Base-by-base conservation (phyloP, 345 rosid genomes). In the Populus nigra region DNA sequence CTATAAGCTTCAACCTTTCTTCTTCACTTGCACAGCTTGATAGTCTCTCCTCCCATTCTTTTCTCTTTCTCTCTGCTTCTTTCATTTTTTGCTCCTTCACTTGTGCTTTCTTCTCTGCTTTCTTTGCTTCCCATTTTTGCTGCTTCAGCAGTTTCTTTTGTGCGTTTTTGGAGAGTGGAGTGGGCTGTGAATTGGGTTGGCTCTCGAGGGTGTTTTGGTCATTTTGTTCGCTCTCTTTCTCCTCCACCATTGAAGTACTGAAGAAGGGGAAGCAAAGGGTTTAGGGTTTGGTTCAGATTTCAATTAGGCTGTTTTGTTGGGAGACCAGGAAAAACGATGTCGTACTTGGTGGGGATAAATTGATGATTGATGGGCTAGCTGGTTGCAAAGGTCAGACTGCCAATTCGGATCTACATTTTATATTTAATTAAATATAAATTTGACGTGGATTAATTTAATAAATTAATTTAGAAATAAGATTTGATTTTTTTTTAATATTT, bases 61-160 rank as follows among this genome's bases (percentile, higher is more conserved):
- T 83, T 17, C 86, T 86, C 85, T 86, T 88, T 75, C 88, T 77
- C 89, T 91, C 97, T 1, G 69, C 89, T 16, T 91, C 97, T 62
- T 80, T 85, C 88, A 65, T 86, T 89, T 88, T 96, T 20, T 87
- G 90, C 85, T 87, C 92, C 78, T 94, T 94, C 79, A 82, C 71
- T 3, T 43, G 77, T 18, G 99, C 98, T 82, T 94, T 92, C 86
- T 91, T 96, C 93, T 92, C 97, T 5, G 95, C 91, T 81, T 94
- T 96, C 89, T 89, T 89, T 45, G 86, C 97, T 71, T 90, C 97
- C 86, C 65, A 92, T 73, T 82, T 87, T 83, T 86, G 89, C 74
- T 90, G 98, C 87, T 87, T 96, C 83, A 94, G 76, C 5, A 86
- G 90, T 91, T 87, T 92, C 89, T 92, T 96, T 75, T 89, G 93